Evolutionary conservation across 2,329 filamentous ascomycete species (phyloP).

Genomic region (Neonectria hederae): DNA sequence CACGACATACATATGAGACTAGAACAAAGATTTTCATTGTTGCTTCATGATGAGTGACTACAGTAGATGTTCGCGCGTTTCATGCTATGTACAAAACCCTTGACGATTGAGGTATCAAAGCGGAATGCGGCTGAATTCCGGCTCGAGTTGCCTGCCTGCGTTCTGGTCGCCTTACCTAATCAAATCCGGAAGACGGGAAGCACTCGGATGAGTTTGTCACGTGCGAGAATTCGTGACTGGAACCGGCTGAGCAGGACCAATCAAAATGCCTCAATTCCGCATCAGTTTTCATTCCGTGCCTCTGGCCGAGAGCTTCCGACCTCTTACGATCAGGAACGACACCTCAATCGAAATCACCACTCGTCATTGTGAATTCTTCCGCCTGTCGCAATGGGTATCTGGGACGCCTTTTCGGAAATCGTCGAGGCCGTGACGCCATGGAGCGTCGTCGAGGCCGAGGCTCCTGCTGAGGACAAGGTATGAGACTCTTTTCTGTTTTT

Average conservation of each 20-base stretch:
- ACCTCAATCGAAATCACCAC: constrained; percentile 51
- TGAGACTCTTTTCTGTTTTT: constrained; percentile 36
- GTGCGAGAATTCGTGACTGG: constrained; percentile 35
- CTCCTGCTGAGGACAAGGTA: constrained; percentile 72
- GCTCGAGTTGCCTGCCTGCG: neutral
- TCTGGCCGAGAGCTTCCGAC: constrained; percentile 55
- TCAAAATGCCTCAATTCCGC: constrained; percentile 60
- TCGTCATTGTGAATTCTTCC: constrained; percentile 52
- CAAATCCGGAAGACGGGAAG: constrained; percentile 21
- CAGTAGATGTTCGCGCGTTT: neutral
- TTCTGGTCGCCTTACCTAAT: constrained; percentile 10
- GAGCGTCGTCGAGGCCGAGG: constrained; percentile 72
- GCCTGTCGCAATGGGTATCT: constrained; percentile 69
- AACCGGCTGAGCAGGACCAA: constrained; percentile 49
- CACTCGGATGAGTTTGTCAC: constrained; percentile 30
- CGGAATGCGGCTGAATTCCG: constrained; percentile 28
- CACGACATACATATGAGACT: constrained; percentile 14
- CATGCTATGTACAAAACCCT: neutral
- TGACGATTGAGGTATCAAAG: constrained; percentile 4
- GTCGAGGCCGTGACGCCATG: constrained; percentile 73
- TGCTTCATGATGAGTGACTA: neutral
- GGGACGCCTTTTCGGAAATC: constrained; percentile 71
- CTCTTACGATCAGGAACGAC: constrained; percentile 49
- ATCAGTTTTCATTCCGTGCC: constrained; percentile 55
- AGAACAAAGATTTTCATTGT: constrained; percentile 11